Evolutionary conservation across 2,329 filamentous ascomycete genomes (phyloP).

Genomic region (Xylaria multiplex): DNA sequence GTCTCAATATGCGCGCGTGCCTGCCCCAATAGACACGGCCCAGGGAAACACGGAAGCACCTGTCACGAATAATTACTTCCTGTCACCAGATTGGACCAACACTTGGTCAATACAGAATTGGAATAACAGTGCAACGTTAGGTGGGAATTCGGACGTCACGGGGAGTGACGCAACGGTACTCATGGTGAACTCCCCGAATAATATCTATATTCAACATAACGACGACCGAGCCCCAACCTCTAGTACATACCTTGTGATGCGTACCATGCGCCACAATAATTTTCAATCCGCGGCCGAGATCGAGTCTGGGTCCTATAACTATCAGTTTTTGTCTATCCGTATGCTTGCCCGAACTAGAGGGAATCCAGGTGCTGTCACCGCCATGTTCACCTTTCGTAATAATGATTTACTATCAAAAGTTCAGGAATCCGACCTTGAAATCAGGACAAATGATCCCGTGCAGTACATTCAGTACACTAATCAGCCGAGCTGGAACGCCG

Average conservation of each 20-base stretch:
- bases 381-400: conserved; percentile 62
- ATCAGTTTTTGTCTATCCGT: conserved; percentile 56
- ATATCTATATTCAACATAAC: conserved; percentile 58
- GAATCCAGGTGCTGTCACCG: conserved; percentile 59
- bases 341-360: conserved; percentile 62
- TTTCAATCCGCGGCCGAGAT: conserved; percentile 63
- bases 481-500: conserved; percentile 58
- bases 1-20: conserved; percentile 51
- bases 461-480: conserved; percentile 60
- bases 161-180: conserved; percentile 50
- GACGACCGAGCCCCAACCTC: conserved; percentile 47
- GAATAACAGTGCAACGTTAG: conserved; percentile 50
- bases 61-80: conserved; percentile 48
- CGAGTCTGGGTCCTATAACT: conserved; percentile 51
- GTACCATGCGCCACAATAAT: conserved; percentile 55
- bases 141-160: conserved; percentile 40
- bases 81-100: conserved; percentile 44
- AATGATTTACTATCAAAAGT: conserved; percentile 42
- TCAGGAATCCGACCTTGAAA: conserved; percentile 54
- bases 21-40: conserved; percentile 44
- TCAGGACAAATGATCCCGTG: conserved; percentile 52
- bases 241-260: conserved; percentile 59
- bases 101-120: conserved; percentile 51
- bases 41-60: conserved; percentile 44
- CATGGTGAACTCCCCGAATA: conserved; percentile 55